Conservation (phyloP, 139 green algal genomes). For the Chlorella sp. region DNA sequence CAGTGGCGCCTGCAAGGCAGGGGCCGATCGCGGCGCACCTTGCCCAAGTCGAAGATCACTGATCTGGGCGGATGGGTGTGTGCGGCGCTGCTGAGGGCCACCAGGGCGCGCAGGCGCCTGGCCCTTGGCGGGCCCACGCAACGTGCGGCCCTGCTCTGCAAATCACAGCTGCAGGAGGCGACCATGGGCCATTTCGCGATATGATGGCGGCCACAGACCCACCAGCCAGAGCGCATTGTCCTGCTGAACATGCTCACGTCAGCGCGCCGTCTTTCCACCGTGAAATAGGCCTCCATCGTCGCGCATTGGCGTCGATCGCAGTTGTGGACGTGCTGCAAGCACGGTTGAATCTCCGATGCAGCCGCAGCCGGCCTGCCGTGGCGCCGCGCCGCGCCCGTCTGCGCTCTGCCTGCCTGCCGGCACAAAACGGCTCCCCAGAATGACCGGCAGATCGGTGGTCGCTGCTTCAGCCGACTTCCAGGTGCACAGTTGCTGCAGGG, state of each 20-base stretch:
- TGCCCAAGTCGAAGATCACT: conserved; percentile 19
- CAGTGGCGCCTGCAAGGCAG: not conserved
- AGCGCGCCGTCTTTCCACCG: not conserved
- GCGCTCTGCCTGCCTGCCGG: not conserved
- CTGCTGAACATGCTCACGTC: not conserved
- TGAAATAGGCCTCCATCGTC: not conserved
- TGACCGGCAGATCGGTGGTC: not conserved
- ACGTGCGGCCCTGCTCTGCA: too few relatives aligned
- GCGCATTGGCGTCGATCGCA: not conserved
- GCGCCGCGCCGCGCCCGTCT: not conserved
- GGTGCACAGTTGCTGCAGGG: not conserved
- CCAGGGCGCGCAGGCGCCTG: not conserved
- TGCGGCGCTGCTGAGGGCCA: not conserved
- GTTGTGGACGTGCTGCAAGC: not conserved
- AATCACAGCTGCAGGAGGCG: not conserved
- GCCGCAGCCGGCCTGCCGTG: not conserved
- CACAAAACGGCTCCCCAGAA: not conserved
- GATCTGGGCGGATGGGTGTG: not conserved
- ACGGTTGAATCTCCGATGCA: too few relatives aligned
- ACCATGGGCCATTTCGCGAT: not conserved
- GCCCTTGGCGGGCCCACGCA: too few relatives aligned
- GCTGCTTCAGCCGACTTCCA: not conserved
- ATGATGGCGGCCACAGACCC: not conserved
- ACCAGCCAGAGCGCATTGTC: not conserved
- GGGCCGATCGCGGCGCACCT: not conserved